Conservation (phyloP, 805 yeast species). For the Wickerhamomyces subpelliculosus region DNA sequence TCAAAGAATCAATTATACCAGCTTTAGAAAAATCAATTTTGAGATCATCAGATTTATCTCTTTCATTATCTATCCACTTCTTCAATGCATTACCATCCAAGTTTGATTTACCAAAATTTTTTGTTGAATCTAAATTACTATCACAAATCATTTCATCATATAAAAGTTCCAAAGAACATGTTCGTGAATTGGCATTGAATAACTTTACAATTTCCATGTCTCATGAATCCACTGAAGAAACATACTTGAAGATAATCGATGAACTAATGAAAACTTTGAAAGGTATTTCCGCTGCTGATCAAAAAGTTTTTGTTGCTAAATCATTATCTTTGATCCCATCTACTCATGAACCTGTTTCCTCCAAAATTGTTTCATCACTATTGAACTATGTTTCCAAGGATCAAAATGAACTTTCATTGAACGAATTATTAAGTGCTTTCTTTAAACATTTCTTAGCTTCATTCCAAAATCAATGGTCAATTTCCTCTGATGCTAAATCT, state of each 20-base stretch:
- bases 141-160: conserved; percentile 46
- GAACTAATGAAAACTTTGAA: conserved; percentile 55
- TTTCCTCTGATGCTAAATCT: conserved; percentile 17
- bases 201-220: conserved; percentile 27
- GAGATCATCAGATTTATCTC: conserved; percentile 70
- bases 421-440: conserved; percentile 41
- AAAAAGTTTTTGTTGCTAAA: conserved; percentile 46
- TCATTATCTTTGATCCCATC: conserved; percentile 31
- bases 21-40: conserved; percentile 66
- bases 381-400: conserved; percentile 61
- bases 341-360: conserved; percentile 23
- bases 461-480: conserved; percentile 14
- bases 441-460: conserved; percentile 35
- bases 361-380: conserved; percentile 35
- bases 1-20: conserved; percentile 42
- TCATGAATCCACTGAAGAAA: conserved; percentile 23
- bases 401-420: conserved; percentile 60
- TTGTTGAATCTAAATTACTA: conserved; percentile 41
- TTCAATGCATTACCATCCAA: conserved; percentile 25
- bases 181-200: conserved; percentile 31
- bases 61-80: conserved; percentile 49
- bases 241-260: conserved; percentile 32
- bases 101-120: conserved; percentile 35
- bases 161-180: conserved; percentile 65
- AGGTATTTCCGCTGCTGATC: conserved; percentile 55